Percentiles rank a stretch among this genome's conserved stretches.
These are phyloP conservation scores for Apiospora pterosperma DNA, from an alignment of 2,329 filamentous ascomycete species.

Conservation along the genomic window DNA sequence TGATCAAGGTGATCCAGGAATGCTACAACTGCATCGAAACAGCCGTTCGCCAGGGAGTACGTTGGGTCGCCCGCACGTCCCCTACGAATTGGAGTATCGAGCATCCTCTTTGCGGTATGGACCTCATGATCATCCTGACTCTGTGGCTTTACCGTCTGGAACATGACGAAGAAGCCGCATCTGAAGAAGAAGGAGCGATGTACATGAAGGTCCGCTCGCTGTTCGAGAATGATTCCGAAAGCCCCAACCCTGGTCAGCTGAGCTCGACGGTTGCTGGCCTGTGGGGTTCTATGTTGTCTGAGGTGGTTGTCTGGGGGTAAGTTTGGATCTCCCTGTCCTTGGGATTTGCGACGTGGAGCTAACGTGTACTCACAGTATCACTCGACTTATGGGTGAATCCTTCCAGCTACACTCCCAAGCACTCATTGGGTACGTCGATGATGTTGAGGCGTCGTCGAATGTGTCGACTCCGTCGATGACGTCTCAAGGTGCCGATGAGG, in stretches of 20 bases:
- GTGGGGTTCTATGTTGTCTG: constrained; percentile 97
- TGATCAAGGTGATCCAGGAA: constrained; percentile 97
- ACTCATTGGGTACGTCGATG: constrained; percentile 90
- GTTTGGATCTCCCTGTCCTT: constrained; percentile 35
- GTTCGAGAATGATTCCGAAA: constrained; percentile 86
- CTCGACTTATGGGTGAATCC: constrained; percentile 94
- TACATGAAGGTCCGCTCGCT: constrained; percentile 89
- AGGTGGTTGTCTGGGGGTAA: constrained; percentile 99
- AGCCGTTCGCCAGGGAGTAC: constrained; percentile 87
- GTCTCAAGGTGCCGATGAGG: constrained; percentile 67
- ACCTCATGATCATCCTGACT: constrained; percentile 96
- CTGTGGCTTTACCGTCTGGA: constrained; percentile 98
- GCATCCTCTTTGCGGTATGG: constrained; percentile 92
- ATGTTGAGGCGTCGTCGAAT: constrained; percentile 66
- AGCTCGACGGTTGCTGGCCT: constrained; percentile 94
- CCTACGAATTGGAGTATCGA: constrained; percentile 99
- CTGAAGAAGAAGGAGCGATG: constrained; percentile 80
- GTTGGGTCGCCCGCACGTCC: constrained; percentile 96
- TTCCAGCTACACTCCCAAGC: constrained; percentile 97
- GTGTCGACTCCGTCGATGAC: constrained; percentile 70
- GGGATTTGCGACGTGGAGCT: not conserved
- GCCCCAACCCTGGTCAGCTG: constrained; percentile 71
- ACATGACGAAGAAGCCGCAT: constrained; percentile 92
- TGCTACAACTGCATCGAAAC: constrained; percentile 98
- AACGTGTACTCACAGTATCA: constrained; percentile 56